phyloP scores from a whole-genome alignment of 257 asterid species.

The Penstemon newberryi region DNA sequence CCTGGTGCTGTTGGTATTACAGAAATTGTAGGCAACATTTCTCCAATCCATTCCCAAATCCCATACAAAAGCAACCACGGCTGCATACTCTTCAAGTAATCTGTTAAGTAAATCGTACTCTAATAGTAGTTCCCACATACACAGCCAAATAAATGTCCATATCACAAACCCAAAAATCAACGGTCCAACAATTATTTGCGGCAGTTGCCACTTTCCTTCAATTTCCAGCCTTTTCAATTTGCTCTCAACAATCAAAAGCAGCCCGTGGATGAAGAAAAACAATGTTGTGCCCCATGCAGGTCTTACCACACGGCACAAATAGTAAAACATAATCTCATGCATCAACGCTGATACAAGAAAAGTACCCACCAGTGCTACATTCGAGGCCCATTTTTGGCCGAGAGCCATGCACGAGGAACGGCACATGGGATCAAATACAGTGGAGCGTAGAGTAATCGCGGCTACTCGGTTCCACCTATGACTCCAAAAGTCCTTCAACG shows the following conservation, averaged over 20 bases:
- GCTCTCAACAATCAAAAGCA: constrained; percentile 32
- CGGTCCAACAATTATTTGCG: constrained; percentile 35
- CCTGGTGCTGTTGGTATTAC: too few relatives aligned
- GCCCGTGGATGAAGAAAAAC: constrained; percentile 48
- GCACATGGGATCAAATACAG: constrained; percentile 31
- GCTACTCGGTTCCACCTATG: constrained; percentile 47
- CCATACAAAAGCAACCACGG: constrained; percentile 28
- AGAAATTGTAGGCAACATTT: too few relatives aligned
- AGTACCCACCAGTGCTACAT: constrained; percentile 29
- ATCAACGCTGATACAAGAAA: constrained; percentile 43
- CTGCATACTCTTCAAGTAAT: constrained; percentile 36
- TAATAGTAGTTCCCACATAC: constrained; percentile 31
- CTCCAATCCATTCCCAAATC: constrained; percentile 21
- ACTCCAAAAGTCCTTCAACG: constrained; percentile 49
- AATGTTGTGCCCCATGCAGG: constrained; percentile 34
- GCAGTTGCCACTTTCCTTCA: constrained; percentile 28
- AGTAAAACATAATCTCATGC: constrained; percentile 44
- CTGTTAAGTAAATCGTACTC: constrained; percentile 30
- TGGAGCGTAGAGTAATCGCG: constrained; percentile 27
- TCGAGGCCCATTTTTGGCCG: constrained; percentile 32
- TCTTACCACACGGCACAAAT: constrained; percentile 28
- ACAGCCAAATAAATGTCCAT: constrained; percentile 31
- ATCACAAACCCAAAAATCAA: constrained; percentile 35
- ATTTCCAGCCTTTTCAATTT: constrained; percentile 20
- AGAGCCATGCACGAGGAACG: neutral